Conservation (phyloP, 2,329 filamentous ascomycete genomes). For the Aspergillus versicolor region DNA sequence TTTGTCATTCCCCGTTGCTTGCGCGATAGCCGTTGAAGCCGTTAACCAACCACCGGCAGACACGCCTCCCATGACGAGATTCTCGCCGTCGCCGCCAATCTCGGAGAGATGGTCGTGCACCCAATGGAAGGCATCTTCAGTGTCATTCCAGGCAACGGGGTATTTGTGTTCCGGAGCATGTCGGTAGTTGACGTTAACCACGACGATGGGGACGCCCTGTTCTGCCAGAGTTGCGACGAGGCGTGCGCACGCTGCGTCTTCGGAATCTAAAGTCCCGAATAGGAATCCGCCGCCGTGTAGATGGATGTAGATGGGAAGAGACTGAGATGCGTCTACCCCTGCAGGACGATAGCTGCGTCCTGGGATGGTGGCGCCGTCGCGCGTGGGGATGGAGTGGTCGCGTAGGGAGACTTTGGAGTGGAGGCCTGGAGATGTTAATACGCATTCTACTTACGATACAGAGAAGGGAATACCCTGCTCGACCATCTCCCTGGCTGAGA, state of each 20-base stretch:
- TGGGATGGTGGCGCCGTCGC: constrained; percentile 47
- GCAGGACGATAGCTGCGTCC: constrained; percentile 50
- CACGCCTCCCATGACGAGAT: constrained; percentile 50
- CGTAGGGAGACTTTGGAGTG: constrained; percentile 32
- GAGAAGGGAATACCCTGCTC: constrained; percentile 4
- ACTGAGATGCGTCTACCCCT: constrained; percentile 24
- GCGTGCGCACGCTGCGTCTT: constrained; percentile 53
- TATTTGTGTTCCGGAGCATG: constrained; percentile 57
- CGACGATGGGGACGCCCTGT: constrained; percentile 33
- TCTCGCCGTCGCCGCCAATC: constrained; percentile 40
- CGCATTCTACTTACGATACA: background rate
- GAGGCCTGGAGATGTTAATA: constrained; percentile 14
- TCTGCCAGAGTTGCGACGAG: constrained; percentile 41
- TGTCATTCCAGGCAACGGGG: constrained; percentile 54
- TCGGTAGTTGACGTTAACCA: constrained; percentile 59
- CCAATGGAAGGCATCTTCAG: constrained; percentile 57
- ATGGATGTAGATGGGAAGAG: constrained; percentile 52
- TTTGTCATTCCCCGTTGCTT: constrained; percentile 31
- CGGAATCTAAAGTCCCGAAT: constrained; percentile 54
- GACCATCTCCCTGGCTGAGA: constrained; percentile 31
- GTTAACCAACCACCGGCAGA: constrained; percentile 50
- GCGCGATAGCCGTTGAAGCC: constrained; percentile 42
- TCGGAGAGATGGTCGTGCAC: constrained; percentile 45
- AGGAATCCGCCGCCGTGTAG: constrained; percentile 59
- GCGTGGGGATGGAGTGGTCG: constrained; percentile 42